Conservation (phyloP, 495 filamentous ascomycete genomes). For the Elasticomyces elasticus region DNA sequence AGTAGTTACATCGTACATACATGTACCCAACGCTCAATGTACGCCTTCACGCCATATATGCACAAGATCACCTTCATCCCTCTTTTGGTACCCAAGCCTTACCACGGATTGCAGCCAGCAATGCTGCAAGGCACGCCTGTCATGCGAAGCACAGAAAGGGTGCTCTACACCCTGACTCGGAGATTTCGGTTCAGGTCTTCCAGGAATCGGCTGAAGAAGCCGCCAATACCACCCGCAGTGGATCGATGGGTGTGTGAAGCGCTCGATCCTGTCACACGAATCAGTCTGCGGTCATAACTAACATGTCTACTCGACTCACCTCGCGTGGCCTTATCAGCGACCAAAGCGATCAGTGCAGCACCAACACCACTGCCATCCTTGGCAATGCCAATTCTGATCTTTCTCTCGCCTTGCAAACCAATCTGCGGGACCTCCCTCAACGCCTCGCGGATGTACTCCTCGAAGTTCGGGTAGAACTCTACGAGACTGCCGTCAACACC, state of each 20-base stretch:
- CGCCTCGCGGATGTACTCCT: slow-evolving; percentile 66
- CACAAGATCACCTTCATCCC: no score
- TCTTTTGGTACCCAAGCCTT: no score
- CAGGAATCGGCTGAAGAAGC: neutral
- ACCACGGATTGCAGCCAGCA: no score
- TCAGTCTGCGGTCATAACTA: neutral
- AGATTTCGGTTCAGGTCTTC: slow-evolving; percentile 4
- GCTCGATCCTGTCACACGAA: neutral
- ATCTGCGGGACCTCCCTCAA: slow-evolving; percentile 60
- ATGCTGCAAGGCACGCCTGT: no score
- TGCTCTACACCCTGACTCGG: slow-evolving; percentile 5
- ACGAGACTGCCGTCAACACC: slow-evolving; percentile 86
- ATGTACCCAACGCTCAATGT: no score
- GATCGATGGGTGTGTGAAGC: neutral
- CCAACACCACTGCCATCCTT: slow-evolving; percentile 91
- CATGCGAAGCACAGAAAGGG: neutral
- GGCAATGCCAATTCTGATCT: slow-evolving; percentile 80
- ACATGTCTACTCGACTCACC: slow-evolving; percentile 6
- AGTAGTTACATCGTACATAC: no score
- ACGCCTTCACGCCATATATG: no score
- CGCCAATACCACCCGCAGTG: neutral
- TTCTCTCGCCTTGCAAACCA: slow-evolving; percentile 61
- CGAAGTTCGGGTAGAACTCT: slow-evolving; percentile 85
- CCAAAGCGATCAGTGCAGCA: slow-evolving; percentile 79
- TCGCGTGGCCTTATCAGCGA: slow-evolving; percentile 36